phyloP scores from a whole-genome alignment of 257 asterid genomes.

The Ehretia macrophylla region DNA sequence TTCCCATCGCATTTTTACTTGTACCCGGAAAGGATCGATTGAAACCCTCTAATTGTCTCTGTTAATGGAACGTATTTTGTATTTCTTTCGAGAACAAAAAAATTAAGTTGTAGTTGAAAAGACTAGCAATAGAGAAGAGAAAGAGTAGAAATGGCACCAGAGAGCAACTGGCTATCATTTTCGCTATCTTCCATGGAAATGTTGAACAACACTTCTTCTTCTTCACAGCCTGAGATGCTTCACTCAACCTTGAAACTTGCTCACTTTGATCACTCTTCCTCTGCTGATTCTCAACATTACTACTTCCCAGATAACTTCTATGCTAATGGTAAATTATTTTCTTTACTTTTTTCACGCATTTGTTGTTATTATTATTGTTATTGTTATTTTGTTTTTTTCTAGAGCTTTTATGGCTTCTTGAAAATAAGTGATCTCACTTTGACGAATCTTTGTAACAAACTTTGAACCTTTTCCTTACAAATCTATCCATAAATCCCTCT shows the following conservation, averaged over 20 bases:
- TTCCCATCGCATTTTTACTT: no score
- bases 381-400: background rate
- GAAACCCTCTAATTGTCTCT: no score
- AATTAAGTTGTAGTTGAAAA: no score
- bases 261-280: slow-evolving; percentile 18
- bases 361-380: background rate
- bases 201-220: slow-evolving; percentile 47
- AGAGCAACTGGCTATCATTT: slow-evolving; percentile 82
- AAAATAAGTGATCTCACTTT: background rate
- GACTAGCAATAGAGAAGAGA: background rate
- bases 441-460: background rate
- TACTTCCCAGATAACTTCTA: slow-evolving; percentile 72
- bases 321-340: slow-evolving; percentile 37
- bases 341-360: background rate
- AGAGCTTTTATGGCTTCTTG: background rate
- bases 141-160: slow-evolving; percentile 72
- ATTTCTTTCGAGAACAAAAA: no score
- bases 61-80: no score
- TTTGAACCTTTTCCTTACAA: background rate
- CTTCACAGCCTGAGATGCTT: slow-evolving; percentile 27
- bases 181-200: slow-evolving; percentile 78
- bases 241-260: slow-evolving; percentile 31
- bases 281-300: slow-evolving; percentile 42
- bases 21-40: no score
- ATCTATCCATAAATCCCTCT: background rate